Evolutionary conservation across 495 filamentous ascomycete genomes (phyloP).

Genomic region (Chlorociboria aeruginascens): DNA sequence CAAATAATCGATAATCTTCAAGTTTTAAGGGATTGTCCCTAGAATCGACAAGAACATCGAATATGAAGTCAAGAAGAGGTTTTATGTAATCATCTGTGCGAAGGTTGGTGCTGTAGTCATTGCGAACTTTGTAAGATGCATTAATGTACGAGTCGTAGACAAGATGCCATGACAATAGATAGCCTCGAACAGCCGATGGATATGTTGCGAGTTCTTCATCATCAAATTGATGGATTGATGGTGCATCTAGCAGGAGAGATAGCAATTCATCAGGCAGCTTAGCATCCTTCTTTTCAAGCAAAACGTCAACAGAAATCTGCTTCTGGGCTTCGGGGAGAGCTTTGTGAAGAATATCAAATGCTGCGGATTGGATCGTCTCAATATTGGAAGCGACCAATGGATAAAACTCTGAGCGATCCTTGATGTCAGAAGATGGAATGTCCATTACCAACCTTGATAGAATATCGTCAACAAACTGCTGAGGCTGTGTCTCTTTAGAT

Average conservation of each 20-base stretch:
- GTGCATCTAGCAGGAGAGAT: conserved; percentile 47
- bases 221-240: conserved; percentile 30
- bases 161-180: conserved; percentile 84
- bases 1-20: conserved; percentile 27
- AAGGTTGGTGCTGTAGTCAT: conserved; percentile 63
- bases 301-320: conserved; percentile 69
- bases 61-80: conserved; percentile 63
- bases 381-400: conserved; percentile 66
- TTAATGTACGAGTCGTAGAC: conserved; percentile 79
- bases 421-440: conserved; percentile 40
- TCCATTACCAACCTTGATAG: conserved; percentile 50
- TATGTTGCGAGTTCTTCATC: conserved; percentile 38
- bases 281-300: conserved; percentile 60
- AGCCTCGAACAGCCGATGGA: conserved; percentile 48
- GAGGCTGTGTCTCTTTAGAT: conserved; percentile 23
- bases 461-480: conserved; percentile 51
- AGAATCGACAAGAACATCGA: conserved; percentile 68
- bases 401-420: conserved; percentile 50
- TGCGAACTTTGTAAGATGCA: conserved; percentile 67
- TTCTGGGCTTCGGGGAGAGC: conserved; percentile 68
- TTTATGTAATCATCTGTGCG: conserved; percentile 58
- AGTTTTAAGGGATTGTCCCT: conserved; percentile 51
- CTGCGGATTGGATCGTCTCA: conserved; percentile 59
- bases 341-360: conserved; percentile 69
- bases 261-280: conserved; percentile 58